A percentile compares a stretch with the other conserved stretches of the same genome.
Conservation (phyloP, 202 grass and related monocot genomes). For the Brachypodium distachyon region DNA sequence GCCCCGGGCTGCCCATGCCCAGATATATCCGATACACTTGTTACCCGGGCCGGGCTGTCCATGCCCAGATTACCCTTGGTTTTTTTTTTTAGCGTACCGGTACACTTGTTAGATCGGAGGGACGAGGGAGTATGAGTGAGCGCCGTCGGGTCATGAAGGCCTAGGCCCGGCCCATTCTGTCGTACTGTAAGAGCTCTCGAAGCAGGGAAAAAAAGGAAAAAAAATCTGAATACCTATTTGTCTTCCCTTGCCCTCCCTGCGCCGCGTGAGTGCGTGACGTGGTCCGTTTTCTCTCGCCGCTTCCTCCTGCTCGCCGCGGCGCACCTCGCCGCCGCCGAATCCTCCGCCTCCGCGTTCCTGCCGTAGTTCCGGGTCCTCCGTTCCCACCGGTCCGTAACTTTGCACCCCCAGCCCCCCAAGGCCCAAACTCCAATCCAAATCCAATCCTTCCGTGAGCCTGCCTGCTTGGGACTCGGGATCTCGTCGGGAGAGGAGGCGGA, state of each 20-base stretch:
- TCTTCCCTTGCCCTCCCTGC: background rate
- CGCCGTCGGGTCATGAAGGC: no score
- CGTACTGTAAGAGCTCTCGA: no score
- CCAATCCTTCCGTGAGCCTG: background rate
- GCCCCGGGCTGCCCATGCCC: no score
- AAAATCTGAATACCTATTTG: background rate
- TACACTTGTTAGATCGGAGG: no score
- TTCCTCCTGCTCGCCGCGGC: background rate
- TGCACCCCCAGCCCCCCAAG: background rate
- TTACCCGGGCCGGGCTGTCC: no score
- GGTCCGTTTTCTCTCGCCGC: background rate
- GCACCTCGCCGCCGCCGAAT: background rate
- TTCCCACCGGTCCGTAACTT: background rate
- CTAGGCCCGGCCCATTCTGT: no score
- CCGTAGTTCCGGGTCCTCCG: background rate
- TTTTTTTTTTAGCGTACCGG: no score
- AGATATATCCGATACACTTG: no score
- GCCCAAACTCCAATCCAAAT: background rate
- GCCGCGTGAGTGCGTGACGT: constrained; percentile 20
- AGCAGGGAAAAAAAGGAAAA: no score
- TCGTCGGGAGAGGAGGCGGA: background rate
- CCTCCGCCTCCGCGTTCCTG: background rate
- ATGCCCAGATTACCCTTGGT: no score
- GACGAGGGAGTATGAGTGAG: no score
- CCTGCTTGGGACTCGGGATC: constrained; percentile 14